Evolutionary conservation across 169 alveolate genomes (phyloP), one percentile per base, ranked within the genome.

Genomic region (Cryptosporidium xiaoi): DNA sequence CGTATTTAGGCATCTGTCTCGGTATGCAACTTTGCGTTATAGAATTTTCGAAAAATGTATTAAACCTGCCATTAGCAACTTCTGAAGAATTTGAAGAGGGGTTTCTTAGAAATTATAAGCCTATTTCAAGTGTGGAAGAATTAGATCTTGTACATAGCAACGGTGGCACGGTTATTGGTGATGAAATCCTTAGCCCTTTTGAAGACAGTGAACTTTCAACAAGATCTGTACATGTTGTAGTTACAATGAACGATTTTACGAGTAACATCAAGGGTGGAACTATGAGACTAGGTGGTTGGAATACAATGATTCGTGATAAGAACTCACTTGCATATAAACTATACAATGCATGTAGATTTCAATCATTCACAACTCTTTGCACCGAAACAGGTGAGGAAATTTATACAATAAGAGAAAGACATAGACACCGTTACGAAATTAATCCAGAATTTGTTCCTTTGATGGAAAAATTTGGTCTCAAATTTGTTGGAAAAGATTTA

Each of bases 1-100:
- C 99, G 15, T 93, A 90, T 83, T 84, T 96, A 60, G 99, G 99
- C 24, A 94, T 97, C 31, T 98, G 99, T 83, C 93, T 96, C 27
- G 99, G 99, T 53, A 91, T 98, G 94, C 98, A 97, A 91, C 92
- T 95, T 51, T 98, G 99, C 18, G 97, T 94, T 7, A 92, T 97
- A 24, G 97, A 96, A 66, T 96, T 90, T 82, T 93, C 93, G 46
- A 91, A 93, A 29, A 77, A 77, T 48, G 87, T 77, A 24, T 44
- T 77, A 48, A 77, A 77, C 16, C 34, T 77, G 48, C 93, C 93
- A 15, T 68, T 91, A 50, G 97, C 97, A 7, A 92, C 89, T 33
- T 93, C 93, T 56, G 96, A 93, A 51, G 97, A 94, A 62, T 84
- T 93, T 64, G 94, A 91, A 29, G 92, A 91, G 53, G 89, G 36